Conservation (phyloP, 768 basidiomycete species). For the Panaeolus papilionaceus region DNA sequence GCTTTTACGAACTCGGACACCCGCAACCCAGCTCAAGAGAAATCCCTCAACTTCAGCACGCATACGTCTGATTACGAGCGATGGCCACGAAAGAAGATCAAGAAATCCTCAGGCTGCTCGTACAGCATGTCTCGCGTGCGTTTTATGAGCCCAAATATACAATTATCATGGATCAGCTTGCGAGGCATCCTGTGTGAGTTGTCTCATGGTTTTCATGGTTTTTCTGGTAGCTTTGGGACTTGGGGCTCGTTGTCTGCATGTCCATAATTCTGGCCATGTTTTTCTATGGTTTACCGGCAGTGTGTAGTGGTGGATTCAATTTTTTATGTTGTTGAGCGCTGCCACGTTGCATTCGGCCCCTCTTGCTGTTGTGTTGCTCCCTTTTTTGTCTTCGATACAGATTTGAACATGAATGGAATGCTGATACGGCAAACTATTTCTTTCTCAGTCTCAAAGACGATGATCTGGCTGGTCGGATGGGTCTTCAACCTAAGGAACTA, state of each 20-base stretch:
- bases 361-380: conserved; percentile 20
- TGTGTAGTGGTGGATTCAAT: not conserved
- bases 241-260: not conserved
- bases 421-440: conserved; percentile 22
- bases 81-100: conserved; percentile 82
- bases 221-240: conserved; percentile 1
- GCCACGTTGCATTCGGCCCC: not conserved
- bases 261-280: not conserved
- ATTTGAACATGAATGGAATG: conserved; percentile 11
- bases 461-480: conserved; percentile 90
- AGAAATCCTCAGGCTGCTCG: conserved; percentile 83
- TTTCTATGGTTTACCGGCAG: not conserved
- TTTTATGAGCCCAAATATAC: conserved; percentile 95
- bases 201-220: conserved; percentile 15
- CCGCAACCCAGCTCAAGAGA: conserved; percentile 3
- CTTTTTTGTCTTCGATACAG: conserved; percentile 18
- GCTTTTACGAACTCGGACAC: conserved; percentile 8
- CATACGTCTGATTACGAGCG: conserved; percentile 17
- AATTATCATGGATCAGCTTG: conserved; percentile 93
- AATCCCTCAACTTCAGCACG: conserved; percentile 1
- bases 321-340: not conserved
- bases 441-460: conserved; percentile 86
- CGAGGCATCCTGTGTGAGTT: conserved; percentile 94
- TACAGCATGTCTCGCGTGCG: conserved; percentile 90
- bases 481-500: conserved; percentile 87